These are phyloP conservation scores for Linum usitatissimum DNA, from an alignment of 345 rosid species.

Conservation along the genomic window DNA sequence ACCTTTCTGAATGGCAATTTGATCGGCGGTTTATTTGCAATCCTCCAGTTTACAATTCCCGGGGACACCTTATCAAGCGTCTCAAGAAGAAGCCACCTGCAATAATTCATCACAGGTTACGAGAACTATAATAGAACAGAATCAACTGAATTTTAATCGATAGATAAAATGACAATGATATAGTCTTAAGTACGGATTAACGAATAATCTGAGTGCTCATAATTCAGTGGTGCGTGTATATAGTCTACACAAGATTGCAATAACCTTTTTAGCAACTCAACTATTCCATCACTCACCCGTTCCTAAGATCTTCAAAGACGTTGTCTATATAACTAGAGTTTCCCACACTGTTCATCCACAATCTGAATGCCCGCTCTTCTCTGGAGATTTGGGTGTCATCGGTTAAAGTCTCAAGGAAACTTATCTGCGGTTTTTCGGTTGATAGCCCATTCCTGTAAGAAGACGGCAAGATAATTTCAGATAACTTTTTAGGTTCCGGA, in stretches of 20 bases:
- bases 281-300: constrained; percentile 49
- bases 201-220: no score
- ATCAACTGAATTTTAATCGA: neutral
- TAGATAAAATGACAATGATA: no score
- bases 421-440: constrained; percentile 68
- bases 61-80: constrained; percentile 93
- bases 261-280: neutral
- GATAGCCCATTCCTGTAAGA: constrained; percentile 81
- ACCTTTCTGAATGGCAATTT: constrained; percentile 95
- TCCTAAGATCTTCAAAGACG: constrained; percentile 94
- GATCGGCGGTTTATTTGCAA: constrained; percentile 92
- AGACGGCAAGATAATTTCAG: constrained; percentile 4
- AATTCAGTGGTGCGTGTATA: no score
- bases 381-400: constrained; percentile 82
- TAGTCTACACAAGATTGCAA: no score
- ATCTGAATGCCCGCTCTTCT: constrained; percentile 94
- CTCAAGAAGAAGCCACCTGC: constrained; percentile 89
- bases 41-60: constrained; percentile 83
- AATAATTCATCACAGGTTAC: constrained; percentile 1
- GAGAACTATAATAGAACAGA: neutral
- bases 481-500: neutral
- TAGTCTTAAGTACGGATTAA: no score
- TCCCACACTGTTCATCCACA: constrained; percentile 94
- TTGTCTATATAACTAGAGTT: constrained; percentile 61
- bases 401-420: constrained; percentile 61